These are phyloP conservation scores for Salix arbutifolia DNA, from an alignment of 345 rosid genomes.

Conservation along the genomic window DNA sequence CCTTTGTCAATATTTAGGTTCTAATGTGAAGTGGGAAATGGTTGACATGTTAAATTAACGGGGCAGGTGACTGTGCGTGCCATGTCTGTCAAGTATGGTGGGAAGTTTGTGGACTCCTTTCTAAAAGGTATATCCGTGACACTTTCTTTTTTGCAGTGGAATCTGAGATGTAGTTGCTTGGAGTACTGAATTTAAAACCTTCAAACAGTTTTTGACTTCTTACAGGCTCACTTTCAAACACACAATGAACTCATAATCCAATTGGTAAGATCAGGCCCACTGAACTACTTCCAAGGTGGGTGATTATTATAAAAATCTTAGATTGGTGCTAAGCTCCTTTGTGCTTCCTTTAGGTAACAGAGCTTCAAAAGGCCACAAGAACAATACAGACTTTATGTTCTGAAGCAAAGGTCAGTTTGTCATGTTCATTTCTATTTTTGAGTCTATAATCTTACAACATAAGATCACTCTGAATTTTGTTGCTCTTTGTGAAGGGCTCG, in stretches of 20 bases:
- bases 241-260: conserved; percentile 57
- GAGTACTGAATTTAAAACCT: conserved; percentile 15
- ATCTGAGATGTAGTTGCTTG: conserved; percentile 4
- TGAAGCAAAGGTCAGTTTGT: conserved; percentile 76
- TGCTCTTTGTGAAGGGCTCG: conserved; percentile 49
- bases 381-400: conserved; percentile 81
- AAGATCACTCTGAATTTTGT: conserved; percentile 4
- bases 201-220: conserved; percentile 62
- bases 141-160: not conserved
- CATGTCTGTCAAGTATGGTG: conserved; percentile 84
- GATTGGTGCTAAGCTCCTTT: not conserved
- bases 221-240: conserved; percentile 60
- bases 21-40: not conserved
- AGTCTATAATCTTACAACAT: not conserved
- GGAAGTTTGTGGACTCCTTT: conserved; percentile 70
- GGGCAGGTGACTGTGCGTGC: conserved; percentile 61
- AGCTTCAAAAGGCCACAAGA: conserved; percentile 86
- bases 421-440: not conserved
- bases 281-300: not conserved
- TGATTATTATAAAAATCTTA: not conserved
- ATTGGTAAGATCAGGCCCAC: conserved; percentile 42
- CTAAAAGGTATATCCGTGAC: conserved; percentile 53
- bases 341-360: conserved; percentile 49
- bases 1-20: not conserved
- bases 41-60: conserved; percentile 13